Base-by-base conservation (phyloP, 176 grass and related monocot species). In the Triticum monococcum region DNA sequence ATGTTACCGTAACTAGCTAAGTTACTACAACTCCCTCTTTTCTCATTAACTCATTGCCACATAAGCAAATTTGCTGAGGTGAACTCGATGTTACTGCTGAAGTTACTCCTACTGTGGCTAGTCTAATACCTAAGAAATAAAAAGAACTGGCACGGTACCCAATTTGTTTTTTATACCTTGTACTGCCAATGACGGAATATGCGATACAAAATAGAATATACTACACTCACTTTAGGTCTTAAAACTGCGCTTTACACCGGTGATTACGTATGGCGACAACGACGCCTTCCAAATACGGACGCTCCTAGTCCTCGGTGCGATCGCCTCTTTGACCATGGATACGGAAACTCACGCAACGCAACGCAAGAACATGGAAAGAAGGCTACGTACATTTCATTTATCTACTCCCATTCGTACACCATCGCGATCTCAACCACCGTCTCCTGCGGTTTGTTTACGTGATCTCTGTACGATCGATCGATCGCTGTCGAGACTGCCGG, bases 401-500 rank as follows among this genome's bases (percentile, higher is more conserved):
- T 69, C 20, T 78, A 81, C 38, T 37, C 40, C 1, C 56, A 31
- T 18, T 23, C 71, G 79, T 25, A 76, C 72, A 32, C 69, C 1
- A 13, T 31, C 25, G 72, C 72, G 72, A 50, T 35, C 41, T 9
- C 64, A 66, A 31, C 75, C n/a, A 80, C 40, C 76, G 23, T 48
- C 77, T 54, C 48, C 13, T 57, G 33, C 48, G 54, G 74, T 89
- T 64, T 10, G 7, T 69, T 17, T 31, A 50, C 17, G 17, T 11
- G 67, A 48, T 56, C 17, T 30, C 1, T 23, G n/a, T 6, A 28
- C 37, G 5, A 66, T 69, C 88, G 7, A 18, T 82, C n/a, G 28
- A 68, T 86, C 88, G 5, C 12, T 86, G 63, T 90, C 84, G 37
- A 20, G 73, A 11, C 80, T n/a, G 89, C 84, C 89, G 84, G 82